A percentile compares a stretch with the other conserved stretches of the same genome.
Evolutionary conservation across 1,139 yeast species (phyloP).

Genomic region (Geotrichum cucujoidarum): DNA sequence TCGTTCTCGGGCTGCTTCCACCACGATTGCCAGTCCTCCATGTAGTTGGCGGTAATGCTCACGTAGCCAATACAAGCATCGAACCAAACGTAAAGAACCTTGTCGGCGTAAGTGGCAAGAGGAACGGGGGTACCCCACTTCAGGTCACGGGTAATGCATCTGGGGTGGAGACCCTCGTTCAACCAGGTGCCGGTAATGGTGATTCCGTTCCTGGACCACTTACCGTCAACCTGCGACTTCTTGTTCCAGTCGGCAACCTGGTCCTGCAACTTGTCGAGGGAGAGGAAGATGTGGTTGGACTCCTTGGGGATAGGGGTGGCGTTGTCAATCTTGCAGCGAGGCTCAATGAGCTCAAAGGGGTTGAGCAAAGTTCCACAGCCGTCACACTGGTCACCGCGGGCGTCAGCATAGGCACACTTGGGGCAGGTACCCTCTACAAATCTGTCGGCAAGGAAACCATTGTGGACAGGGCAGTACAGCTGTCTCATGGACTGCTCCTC

Average conservation of each 20-base stretch:
- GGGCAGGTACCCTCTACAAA: slow-evolving; percentile 98
- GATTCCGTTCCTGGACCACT: slow-evolving; percentile 88
- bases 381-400: slow-evolving; percentile 99
- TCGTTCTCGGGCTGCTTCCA: slow-evolving; percentile 80
- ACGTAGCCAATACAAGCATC: slow-evolving; percentile 97
- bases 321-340: slow-evolving; percentile 90
- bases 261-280: slow-evolving; percentile 76
- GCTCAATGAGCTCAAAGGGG: slow-evolving; percentile 88
- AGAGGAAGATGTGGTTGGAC: slow-evolving; percentile 81
- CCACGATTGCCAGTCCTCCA: slow-evolving; percentile 77
- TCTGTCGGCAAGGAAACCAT: slow-evolving; percentile 91
- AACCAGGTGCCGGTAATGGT: slow-evolving; percentile 90
- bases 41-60: slow-evolving; percentile 91
- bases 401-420: slow-evolving; percentile 88
- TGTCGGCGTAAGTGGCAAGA: slow-evolving; percentile 64
- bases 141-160: slow-evolving; percentile 95
- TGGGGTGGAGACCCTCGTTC: slow-evolving; percentile 85
- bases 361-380: slow-evolving; percentile 85
- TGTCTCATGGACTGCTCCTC: slow-evolving; percentile 88
- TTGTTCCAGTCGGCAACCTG: slow-evolving; percentile 68
- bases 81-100: slow-evolving; percentile 96
- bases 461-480: slow-evolving; percentile 83
- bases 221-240: slow-evolving; percentile 61
- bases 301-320: slow-evolving; percentile 72
- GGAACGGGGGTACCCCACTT: slow-evolving; percentile 99